Conservation (phyloP, 2,329 filamentous ascomycete species). For the Nectriaceae sp. region DNA sequence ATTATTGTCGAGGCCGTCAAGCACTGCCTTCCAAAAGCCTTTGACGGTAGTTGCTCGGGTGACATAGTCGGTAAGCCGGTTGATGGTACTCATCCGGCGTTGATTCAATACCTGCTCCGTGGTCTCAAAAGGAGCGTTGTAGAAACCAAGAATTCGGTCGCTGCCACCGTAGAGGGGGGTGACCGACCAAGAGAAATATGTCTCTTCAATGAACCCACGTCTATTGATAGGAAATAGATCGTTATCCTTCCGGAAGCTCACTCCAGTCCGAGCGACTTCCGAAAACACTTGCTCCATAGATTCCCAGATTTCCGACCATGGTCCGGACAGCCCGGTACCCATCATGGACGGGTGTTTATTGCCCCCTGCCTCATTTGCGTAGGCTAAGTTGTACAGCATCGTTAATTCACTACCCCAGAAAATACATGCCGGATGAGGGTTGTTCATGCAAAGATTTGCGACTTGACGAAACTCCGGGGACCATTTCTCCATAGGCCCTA, state of each 20-base stretch:
- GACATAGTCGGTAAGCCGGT: slow-evolving; percentile 32
- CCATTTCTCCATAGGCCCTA: slow-evolving; percentile 48
- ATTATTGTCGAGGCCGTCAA: slow-evolving; percentile 37
- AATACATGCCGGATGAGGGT: slow-evolving; percentile 50
- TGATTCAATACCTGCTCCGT: slow-evolving; percentile 36
- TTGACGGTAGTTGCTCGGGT: slow-evolving; percentile 35
- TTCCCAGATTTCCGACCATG: slow-evolving; percentile 54
- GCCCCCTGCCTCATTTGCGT: slow-evolving; percentile 55
- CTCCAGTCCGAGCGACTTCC: slow-evolving; percentile 37
- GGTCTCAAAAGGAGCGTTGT: slow-evolving; percentile 41
- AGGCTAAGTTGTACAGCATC: slow-evolving; percentile 66
- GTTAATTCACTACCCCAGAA: slow-evolving; percentile 65
- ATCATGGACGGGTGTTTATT: slow-evolving; percentile 64
- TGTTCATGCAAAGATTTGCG: slow-evolving; percentile 39
- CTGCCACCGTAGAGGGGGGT: slow-evolving; percentile 41
- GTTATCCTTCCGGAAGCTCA: slow-evolving; percentile 35
- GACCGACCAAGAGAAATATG: slow-evolving; percentile 40
- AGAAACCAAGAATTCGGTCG: slow-evolving; percentile 39
- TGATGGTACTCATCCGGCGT: slow-evolving; percentile 36
- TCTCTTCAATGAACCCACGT: slow-evolving; percentile 40
- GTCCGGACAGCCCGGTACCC: slow-evolving; percentile 57
- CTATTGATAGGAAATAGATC: slow-evolving; percentile 35
- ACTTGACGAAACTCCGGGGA: slow-evolving; percentile 45
- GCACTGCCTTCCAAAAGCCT: slow-evolving; percentile 35
- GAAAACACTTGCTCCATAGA: slow-evolving; percentile 33